A percentile compares a stretch with the other conserved stretches of the same genome.
These are phyloP conservation scores for Exobasidium cylindrosporum DNA, from an alignment of 1,284 basidiomycete genomes.

Conservation along the genomic window DNA sequence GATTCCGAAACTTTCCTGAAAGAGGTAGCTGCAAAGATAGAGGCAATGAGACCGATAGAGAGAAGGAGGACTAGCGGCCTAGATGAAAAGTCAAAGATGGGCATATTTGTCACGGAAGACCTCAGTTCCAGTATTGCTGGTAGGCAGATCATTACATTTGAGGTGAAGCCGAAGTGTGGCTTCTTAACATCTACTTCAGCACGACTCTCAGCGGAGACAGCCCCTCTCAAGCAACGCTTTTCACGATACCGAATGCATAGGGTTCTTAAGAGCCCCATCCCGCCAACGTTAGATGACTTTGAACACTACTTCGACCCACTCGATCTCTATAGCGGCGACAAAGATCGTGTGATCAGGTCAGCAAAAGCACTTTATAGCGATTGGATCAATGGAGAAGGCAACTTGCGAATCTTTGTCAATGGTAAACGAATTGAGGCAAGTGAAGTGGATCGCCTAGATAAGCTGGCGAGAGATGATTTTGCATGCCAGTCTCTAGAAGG, in stretches of 20 bases:
- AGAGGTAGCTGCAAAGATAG: not conserved
- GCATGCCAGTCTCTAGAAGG: not conserved
- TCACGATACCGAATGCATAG: conserved; percentile 5
- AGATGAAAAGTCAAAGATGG: not conserved
- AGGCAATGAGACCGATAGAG: conserved; percentile 9
- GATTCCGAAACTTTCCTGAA: not conserved
- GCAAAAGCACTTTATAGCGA: not conserved
- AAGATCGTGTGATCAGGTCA: not conserved
- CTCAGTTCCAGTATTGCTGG: not conserved
- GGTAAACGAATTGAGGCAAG: not conserved
- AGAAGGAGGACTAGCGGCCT: not conserved
- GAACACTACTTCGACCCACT: conserved; percentile 2
- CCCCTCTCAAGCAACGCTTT: not conserved
- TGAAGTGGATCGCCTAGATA: not conserved
- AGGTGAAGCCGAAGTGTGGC: conserved; percentile 12
- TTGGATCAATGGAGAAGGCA: not conserved
- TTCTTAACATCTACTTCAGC: not conserved
- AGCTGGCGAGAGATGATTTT: not conserved
- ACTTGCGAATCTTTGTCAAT: conserved; percentile 9
- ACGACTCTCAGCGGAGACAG: not conserved
- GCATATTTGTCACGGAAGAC: conserved; percentile 3
- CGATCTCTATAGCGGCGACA: conserved; percentile 4
- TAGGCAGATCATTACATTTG: not conserved
- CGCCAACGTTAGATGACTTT: not conserved
- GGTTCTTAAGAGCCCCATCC: not conserved